These are phyloP conservation scores for Microbotryum saponariae DNA, from an alignment of 1,284 basidiomycete genomes.

Conservation along the genomic window DNA sequence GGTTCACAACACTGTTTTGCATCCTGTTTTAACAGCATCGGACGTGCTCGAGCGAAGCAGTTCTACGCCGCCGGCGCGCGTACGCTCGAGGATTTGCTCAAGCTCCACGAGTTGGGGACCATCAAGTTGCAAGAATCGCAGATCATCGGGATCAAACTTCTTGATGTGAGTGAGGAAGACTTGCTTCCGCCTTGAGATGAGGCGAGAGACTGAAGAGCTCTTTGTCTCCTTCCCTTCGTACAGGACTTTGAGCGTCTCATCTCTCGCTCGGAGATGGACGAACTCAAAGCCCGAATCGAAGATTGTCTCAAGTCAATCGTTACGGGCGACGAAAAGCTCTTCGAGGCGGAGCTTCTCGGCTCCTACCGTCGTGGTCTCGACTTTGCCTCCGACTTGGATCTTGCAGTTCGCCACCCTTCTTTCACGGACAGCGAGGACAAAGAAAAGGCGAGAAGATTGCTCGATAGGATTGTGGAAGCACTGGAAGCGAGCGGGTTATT, in stretches of 20 bases:
- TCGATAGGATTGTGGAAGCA: slow-evolving; percentile 12
- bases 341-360: slow-evolving; percentile 32
- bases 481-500: slow-evolving; percentile 17
- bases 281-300: slow-evolving; percentile 14
- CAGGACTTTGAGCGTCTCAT: slow-evolving; percentile 33
- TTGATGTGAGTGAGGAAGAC: slow-evolving; percentile 10
- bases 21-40: slow-evolving; percentile 15
- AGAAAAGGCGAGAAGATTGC: slow-evolving; percentile 13
- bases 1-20: not conserved
- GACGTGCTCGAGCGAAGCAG: slow-evolving; percentile 14
- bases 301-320: slow-evolving; percentile 14
- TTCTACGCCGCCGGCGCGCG: slow-evolving; percentile 20
- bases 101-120: not conserved
- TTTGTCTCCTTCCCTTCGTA: not conserved
- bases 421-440: slow-evolving; percentile 24
- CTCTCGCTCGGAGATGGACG: slow-evolving; percentile 30
- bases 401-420: slow-evolving; percentile 22
- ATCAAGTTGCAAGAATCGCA: slow-evolving; percentile 30
- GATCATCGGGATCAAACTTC: slow-evolving; percentile 25
- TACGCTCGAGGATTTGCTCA: slow-evolving; percentile 20
- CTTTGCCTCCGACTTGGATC: slow-evolving; percentile 22
- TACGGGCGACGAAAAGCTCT: not conserved
- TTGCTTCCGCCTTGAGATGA: not conserved
- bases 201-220: not conserved
- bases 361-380: slow-evolving; percentile 28